These are phyloP conservation scores for Botryotinia convoluta DNA, from an alignment of 2,329 filamentous ascomycete genomes.

Conservation along the genomic window DNA sequence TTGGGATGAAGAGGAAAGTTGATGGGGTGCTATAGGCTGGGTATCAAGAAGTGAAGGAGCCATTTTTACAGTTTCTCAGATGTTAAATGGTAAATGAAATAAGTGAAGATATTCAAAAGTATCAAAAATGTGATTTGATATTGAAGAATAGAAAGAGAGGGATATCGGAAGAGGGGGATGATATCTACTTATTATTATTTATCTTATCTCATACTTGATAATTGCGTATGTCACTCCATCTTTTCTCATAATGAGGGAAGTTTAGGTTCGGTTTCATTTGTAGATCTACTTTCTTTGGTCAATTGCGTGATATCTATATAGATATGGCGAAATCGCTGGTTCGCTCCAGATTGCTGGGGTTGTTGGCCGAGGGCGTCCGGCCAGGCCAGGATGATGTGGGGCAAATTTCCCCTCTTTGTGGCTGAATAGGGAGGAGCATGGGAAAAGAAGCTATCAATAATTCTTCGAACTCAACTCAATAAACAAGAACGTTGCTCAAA, in stretches of 20 bases:
- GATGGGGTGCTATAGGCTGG: slow-evolving; percentile 26
- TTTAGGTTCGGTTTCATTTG: neutral
- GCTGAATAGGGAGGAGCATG: neutral
- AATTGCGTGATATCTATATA: slow-evolving; percentile 20
- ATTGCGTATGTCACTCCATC: slow-evolving; percentile 9
- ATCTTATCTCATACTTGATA: neutral
- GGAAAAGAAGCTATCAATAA: neutral
- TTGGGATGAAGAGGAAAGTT: slow-evolving; percentile 24
- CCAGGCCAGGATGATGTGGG: neutral
- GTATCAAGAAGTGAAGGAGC: slow-evolving; percentile 29
- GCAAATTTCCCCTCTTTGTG: neutral
- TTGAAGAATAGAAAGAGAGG: neutral
- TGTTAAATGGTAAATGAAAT: neutral
- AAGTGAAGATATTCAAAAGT: slow-evolving; percentile 7
- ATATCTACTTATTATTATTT: slow-evolving; percentile 2
- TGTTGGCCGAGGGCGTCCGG: neutral
- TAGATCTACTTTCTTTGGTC: slow-evolving; percentile 9
- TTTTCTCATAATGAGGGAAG: neutral
- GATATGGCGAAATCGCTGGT: slow-evolving; percentile 11
- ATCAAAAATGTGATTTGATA: neutral
- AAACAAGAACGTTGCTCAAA: neutral
- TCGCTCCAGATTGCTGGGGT: slow-evolving; percentile 8
- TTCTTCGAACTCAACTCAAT: neutral
- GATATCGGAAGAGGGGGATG: no score
- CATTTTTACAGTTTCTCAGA: slow-evolving; percentile 18